Evolutionary conservation across 2,329 filamentous ascomycete genomes (phyloP).

Genomic region (Colletotrichum chlorophyti): DNA sequence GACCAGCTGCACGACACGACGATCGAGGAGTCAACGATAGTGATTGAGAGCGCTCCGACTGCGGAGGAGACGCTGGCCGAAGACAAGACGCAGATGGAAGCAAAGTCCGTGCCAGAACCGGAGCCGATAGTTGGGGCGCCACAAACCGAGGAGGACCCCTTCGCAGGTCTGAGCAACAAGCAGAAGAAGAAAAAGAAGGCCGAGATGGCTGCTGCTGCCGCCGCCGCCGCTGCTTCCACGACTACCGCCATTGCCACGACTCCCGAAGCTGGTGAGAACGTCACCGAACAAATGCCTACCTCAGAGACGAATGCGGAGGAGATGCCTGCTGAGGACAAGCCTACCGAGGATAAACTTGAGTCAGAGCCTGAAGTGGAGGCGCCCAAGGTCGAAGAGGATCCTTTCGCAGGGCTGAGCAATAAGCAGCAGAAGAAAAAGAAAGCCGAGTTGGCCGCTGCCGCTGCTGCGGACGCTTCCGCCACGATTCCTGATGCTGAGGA

Average conservation of each 20-base stretch:
- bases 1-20: neutral
- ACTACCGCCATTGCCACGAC: no score
- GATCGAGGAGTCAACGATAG: neutral
- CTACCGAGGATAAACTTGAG: no score
- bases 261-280: no score
- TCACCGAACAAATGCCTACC: no score
- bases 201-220: no score
- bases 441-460: neutral
- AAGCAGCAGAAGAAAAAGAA: constrained; percentile 24
- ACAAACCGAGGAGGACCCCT: neutral
- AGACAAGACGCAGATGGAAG: neutral
- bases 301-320: no score
- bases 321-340: no score
- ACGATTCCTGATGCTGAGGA: neutral
- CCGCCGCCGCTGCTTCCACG: no score
- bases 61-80: neutral
- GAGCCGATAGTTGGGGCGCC: neutral
- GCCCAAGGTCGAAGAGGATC: neutral
- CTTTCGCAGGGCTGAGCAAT: neutral
- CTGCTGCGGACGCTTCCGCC: neutral
- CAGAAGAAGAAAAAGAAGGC: constrained; percentile 20
- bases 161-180: constrained; percentile 5
- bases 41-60: neutral
- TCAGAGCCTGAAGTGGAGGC: neutral
- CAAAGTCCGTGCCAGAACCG: neutral